phyloP scores from a whole-genome alignment of 2,329 filamentous ascomycete genomes.

The Paecilomyces sp. region DNA sequence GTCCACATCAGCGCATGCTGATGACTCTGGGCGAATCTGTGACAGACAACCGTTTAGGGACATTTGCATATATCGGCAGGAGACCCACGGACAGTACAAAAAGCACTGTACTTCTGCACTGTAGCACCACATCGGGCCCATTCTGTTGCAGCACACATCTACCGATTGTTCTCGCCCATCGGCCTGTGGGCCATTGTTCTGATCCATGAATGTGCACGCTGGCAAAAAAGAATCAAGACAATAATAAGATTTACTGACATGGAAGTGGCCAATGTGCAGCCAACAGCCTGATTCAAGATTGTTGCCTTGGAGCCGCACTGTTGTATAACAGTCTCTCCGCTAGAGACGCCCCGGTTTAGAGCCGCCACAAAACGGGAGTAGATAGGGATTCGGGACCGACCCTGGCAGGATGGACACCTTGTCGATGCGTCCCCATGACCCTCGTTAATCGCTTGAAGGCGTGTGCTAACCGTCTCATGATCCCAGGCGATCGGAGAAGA shows the following conservation, averaged over 20 bases:
- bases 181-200: not conserved
- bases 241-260: not conserved
- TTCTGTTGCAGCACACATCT: not conserved
- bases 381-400: not conserved
- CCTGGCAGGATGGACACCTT: not conserved
- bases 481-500: not conserved
- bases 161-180: not conserved
- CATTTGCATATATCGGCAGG: not conserved
- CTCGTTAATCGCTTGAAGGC: not conserved
- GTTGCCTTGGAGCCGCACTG: not conserved
- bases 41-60: not conserved
- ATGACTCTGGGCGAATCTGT: not conserved
- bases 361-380: not conserved
- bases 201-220: not conserved
- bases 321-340: not conserved
- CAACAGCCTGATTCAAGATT: not conserved
- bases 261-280: not conserved
- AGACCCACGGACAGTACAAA: not conserved
- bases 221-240: not conserved
- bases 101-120: not conserved
- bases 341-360: not conserved
- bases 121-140: not conserved
- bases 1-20: not conserved
- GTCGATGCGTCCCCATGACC: not conserved
- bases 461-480: not conserved